Conservation (phyloP, 441 rosid species). For the Breynia disticha region DNA sequence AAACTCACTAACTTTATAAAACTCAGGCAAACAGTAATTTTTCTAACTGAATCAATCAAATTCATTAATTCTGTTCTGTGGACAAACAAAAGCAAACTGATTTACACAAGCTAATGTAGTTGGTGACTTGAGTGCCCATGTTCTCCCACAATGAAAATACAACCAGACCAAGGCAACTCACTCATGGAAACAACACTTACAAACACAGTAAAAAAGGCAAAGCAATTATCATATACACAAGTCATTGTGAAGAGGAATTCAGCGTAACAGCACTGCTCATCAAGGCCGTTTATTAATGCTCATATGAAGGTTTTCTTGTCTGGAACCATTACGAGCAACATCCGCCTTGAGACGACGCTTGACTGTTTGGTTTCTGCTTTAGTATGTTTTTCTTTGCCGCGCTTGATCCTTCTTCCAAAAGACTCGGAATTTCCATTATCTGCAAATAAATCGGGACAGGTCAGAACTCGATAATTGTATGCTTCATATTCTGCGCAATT, state of each 20-base stretch:
- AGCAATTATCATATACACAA: slow-evolving; percentile 31
- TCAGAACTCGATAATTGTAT: slow-evolving; percentile 4
- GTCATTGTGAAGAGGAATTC: slow-evolving; percentile 8
- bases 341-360: slow-evolving; percentile 19
- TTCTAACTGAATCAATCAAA: slow-evolving; percentile 11
- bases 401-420: slow-evolving; percentile 75
- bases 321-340: slow-evolving; percentile 34
- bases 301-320: too few species aligned
- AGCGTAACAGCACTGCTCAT: neutral
- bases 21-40: too few species aligned
- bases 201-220: slow-evolving; percentile 11
- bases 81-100: slow-evolving; percentile 18
- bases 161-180: slow-evolving; percentile 14
- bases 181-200: neutral
- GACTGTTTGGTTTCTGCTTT: slow-evolving; percentile 56
- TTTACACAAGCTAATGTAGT: slow-evolving; percentile 25
- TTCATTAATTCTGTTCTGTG: slow-evolving; percentile 10
- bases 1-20: too few species aligned
- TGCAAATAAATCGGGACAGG: slow-evolving; percentile 14
- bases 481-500: too few species aligned
- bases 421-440: slow-evolving; percentile 91
- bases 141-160: slow-evolving; percentile 15
- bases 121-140: slow-evolving; percentile 17
- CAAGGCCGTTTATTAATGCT: neutral
- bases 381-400: slow-evolving; percentile 45